These are phyloP conservation scores for Termitomyces sp. DNA, from an alignment of 768 basidiomycete genomes.

Conservation along the genomic window DNA sequence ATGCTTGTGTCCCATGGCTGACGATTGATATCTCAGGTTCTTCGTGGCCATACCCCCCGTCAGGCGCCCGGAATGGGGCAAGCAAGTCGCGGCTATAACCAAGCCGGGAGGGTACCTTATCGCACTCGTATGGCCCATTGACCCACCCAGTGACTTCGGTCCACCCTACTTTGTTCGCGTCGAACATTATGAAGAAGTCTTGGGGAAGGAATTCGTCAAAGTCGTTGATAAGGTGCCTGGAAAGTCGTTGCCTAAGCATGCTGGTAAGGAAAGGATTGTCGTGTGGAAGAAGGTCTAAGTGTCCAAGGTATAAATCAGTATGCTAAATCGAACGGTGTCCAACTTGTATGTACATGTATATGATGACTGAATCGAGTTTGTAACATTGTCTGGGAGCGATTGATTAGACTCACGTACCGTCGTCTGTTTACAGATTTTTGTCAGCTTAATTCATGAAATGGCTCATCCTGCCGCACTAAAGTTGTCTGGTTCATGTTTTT, in stretches of 20 bases:
- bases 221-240: conserved; percentile 43
- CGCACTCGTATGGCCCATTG: conserved; percentile 54
- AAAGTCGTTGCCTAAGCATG: conserved; percentile 32
- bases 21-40: conserved; percentile 36
- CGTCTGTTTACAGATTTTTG: neutral
- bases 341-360: neutral
- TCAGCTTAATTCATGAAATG: neutral
- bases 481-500: neutral
- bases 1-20: neutral
- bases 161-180: conserved; percentile 61
- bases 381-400: neutral
- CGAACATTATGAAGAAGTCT: conserved; percentile 55
- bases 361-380: neutral
- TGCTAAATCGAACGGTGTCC: neutral
- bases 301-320: neutral
- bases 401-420: no score
- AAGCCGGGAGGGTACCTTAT: conserved; percentile 63
- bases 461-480: neutral
- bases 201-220: neutral
- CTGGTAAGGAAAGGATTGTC: conserved; percentile 45
- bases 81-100: conserved; percentile 48
- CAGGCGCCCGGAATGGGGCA: conserved; percentile 50
- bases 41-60: conserved; percentile 67
- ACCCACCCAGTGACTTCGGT: conserved; percentile 36
- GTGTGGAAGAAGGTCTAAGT: conserved; percentile 38